Evolutionary conservation across 1,139 yeast genomes (phyloP).

Genomic region (Candida tetrigidarum): DNA sequence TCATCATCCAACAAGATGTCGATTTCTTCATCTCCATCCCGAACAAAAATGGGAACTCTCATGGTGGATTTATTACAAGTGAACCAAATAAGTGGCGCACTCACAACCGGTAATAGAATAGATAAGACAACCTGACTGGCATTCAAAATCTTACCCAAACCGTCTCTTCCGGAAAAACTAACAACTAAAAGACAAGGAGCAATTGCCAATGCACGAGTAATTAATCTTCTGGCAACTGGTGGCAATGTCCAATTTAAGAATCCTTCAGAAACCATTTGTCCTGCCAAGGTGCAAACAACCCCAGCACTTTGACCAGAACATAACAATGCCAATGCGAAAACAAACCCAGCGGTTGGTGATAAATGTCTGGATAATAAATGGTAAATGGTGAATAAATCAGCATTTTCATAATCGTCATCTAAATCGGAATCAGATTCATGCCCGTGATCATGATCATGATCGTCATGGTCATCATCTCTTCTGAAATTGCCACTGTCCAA

Average conservation of each 20-base stretch:
- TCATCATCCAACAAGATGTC: slow-evolving; percentile 26
- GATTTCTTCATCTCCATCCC: slow-evolving; percentile 36
- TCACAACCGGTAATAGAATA: slow-evolving; percentile 81
- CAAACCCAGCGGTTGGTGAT: slow-evolving; percentile 90
- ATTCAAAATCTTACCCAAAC: slow-evolving; percentile 79
- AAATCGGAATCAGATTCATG: slow-evolving; percentile 51
- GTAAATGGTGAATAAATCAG: slow-evolving; percentile 87
- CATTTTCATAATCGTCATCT: slow-evolving; percentile 55
- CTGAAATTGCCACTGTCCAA: slow-evolving; percentile 29
- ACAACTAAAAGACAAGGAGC: slow-evolving; percentile 89
- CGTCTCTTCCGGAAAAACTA: slow-evolving; percentile 77
- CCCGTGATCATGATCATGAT: slow-evolving; percentile 47
- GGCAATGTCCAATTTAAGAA: slow-evolving; percentile 83
- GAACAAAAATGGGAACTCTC: slow-evolving; percentile 61
- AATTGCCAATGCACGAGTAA: slow-evolving; percentile 85
- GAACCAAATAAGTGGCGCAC: slow-evolving; percentile 88
- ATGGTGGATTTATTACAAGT: slow-evolving; percentile 76
- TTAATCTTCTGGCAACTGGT: slow-evolving; percentile 83
- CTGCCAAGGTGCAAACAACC: slow-evolving; percentile 95
- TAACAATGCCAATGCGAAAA: slow-evolving; percentile 88
- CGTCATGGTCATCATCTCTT: slow-evolving; percentile 20
- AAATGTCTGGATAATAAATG: slow-evolving; percentile 71
- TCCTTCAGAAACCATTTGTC: slow-evolving; percentile 97
- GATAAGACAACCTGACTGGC: slow-evolving; percentile 89
- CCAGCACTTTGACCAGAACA: slow-evolving; percentile 99